phyloP scores from a whole-genome alignment of 352 stramenopile species.

The Phytopythium vexans region DNA sequence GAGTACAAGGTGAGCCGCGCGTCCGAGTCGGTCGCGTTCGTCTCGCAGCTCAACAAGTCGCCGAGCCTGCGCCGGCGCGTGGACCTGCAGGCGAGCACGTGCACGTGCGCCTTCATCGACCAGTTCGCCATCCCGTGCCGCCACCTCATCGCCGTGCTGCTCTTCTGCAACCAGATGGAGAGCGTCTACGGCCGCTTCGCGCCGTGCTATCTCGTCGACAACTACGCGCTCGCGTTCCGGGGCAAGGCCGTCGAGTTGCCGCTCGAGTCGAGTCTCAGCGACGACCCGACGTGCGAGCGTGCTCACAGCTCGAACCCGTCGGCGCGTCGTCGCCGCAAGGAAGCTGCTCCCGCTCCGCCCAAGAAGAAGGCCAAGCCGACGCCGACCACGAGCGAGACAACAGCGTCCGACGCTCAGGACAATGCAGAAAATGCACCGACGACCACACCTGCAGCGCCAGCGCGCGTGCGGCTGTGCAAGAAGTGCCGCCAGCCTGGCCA shows the following conservation, averaged over 20 bases:
- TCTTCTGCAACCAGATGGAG: conserved; percentile 53
- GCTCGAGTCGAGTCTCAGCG: conserved; percentile 24
- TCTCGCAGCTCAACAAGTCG: conserved; percentile 41
- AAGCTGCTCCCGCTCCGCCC: not conserved
- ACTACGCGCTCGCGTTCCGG: conserved; percentile 28
- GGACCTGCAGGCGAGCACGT: conserved; percentile 41
- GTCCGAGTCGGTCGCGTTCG: conserved; percentile 50
- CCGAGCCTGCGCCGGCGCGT: conserved; percentile 27
- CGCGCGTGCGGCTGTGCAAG: conserved; percentile 36
- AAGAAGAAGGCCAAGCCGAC: conserved; percentile 3
- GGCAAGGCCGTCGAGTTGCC: conserved; percentile 44
- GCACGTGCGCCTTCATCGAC: conserved; percentile 52
- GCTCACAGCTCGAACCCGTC: conserved; percentile 4
- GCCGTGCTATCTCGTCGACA: conserved; percentile 38
- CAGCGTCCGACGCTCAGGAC: too few species aligned
- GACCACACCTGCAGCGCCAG: conserved; percentile 9
- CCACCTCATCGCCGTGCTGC: conserved; percentile 54
- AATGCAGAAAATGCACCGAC: not conserved
- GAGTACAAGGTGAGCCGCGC: conserved; percentile 51
- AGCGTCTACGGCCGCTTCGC: conserved; percentile 38
- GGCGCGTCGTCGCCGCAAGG: not conserved
- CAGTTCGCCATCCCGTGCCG: conserved; percentile 54
- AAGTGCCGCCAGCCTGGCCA: conserved; percentile 43
- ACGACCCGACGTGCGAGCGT: conserved; percentile 16
- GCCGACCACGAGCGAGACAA: too few species aligned